Evolutionary conservation across 1,284 basidiomycete species (phyloP), one percentile per base, ranked within the genome.

Genomic region (Retiboletus flavoniger): DNA sequence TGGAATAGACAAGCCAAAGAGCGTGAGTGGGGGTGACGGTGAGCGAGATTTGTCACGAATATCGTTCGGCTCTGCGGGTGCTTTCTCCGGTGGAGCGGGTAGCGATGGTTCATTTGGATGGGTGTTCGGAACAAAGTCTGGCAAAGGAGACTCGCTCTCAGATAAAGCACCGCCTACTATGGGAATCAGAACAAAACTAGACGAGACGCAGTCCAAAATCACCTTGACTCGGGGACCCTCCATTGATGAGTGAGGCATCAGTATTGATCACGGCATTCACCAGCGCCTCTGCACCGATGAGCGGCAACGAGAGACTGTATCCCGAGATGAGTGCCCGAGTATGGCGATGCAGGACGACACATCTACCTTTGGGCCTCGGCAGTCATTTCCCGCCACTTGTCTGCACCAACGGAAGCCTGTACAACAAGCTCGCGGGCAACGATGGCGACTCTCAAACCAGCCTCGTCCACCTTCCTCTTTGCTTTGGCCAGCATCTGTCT

Each of bases 301-400:
- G 67, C 3, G 67, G 63, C 7, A 79, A 57, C 2, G 64, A 71
- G 50, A 75, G 74, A 43, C 78, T 81, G 53, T 17, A 35, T 28
- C 28, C 32, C 34, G 13, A 54, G 47, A 52, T 62, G 19, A 57
- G 55, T 8, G 47, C 29, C 43, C n/a, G 19, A 19, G 13, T 21
- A 40, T 39, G n/a, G 35, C 16, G 2, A 6, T 38, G 24, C 31
- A 45, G n/a, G 47, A 38, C 21, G 32, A 31, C 24, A 7, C 29
- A 71, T 73, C 14, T 46, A 87, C 88, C 71, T 75, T 57, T 71
- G 72, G 3, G 81, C 78, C 56, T 82, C 80, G 0, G 74, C 69
- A 0, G 74, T 68, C 31, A 87, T 64, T 29, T 79, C 75, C 32
- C 70, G 67, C 85, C 84, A 89, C 16, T 60, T 71, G 19, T 77